Conservation (phyloP, 129 eudicot species). For the Glebionis coronaria region DNA sequence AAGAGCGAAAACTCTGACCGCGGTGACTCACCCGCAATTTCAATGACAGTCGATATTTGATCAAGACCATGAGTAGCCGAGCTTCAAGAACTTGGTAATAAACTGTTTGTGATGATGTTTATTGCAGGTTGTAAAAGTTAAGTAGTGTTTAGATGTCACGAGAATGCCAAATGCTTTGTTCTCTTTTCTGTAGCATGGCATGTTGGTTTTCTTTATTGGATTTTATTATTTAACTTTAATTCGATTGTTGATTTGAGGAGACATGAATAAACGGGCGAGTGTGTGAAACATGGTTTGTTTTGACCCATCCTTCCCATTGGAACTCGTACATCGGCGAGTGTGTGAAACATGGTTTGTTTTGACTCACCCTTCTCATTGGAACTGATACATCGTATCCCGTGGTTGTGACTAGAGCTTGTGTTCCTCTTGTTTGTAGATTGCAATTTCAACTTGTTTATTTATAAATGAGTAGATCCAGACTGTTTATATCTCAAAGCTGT, state of each 20-base stretch:
- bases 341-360: not conserved
- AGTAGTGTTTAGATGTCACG: conserved; percentile 18
- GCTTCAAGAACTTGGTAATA: conserved; percentile 8
- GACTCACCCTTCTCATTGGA: too few relatives aligned
- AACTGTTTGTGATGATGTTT: conserved; percentile 11
- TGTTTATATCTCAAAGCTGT: too few relatives aligned
- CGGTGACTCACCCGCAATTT: conserved; percentile 22
- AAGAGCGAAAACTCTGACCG: conserved; percentile 31
- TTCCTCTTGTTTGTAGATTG: too few relatives aligned
- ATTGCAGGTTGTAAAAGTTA: conserved; percentile 34
- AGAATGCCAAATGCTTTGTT: conserved; percentile 26
- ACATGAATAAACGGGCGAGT: conserved; percentile 15
- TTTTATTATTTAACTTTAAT: conserved; percentile 7
- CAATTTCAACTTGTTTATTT: too few relatives aligned
- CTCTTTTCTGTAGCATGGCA: conserved; percentile 20
- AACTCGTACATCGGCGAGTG: not conserved
- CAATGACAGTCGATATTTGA: conserved; percentile 37
- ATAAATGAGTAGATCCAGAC: too few relatives aligned
- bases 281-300: not conserved
- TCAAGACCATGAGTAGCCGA: not conserved
- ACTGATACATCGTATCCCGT: too few relatives aligned
- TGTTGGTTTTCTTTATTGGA: conserved; percentile 4
- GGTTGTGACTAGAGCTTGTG: too few relatives aligned
- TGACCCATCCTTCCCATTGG: too few relatives aligned
- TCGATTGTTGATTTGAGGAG: conserved; percentile 20